Percentiles rank a stretch among this genome's conserved stretches.
These are phyloP conservation scores for Hyphopichia khmerensis DNA, from an alignment of 1,139 yeast genomes.

Conservation along the genomic window DNA sequence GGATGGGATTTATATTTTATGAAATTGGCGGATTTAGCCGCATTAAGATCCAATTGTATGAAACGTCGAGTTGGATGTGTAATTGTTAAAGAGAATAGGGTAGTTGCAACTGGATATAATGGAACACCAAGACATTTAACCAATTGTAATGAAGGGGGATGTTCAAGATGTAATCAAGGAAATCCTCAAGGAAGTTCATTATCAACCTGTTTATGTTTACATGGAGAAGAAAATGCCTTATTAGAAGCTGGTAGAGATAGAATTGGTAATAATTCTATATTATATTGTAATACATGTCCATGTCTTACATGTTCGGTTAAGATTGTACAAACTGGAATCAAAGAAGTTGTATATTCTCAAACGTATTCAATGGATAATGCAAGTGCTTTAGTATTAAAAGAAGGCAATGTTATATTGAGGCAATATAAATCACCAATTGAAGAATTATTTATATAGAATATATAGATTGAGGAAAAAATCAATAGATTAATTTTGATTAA, in stretches of 20 bases:
- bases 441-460: neutral
- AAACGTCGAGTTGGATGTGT: constrained; percentile 96
- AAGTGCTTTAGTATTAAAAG: constrained; percentile 66
- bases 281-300: constrained; percentile 97
- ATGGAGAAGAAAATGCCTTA: constrained; percentile 96
- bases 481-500: constrained; percentile 19
- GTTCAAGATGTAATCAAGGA: constrained; percentile 73
- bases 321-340: constrained; percentile 88
- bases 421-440: constrained; percentile 67
- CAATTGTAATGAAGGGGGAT: constrained; percentile 96
- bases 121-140: constrained; percentile 90
- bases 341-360: constrained; percentile 91
- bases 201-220: constrained; percentile 86
- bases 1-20: constrained; percentile 96
- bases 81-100: constrained; percentile 79
- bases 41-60: constrained; percentile 93
- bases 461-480: neutral
- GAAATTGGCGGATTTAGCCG: constrained; percentile 91
- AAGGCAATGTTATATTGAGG: constrained; percentile 72
- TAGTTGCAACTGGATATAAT: constrained; percentile 94
- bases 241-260: constrained; percentile 93
- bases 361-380: constrained; percentile 86
- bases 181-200: constrained; percentile 63
- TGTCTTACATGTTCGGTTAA: constrained; percentile 94
- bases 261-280: constrained; percentile 53